Conservation (phyloP, 2,329 filamentous ascomycete species). For the Cladosporium sphaerospermum region DNA sequence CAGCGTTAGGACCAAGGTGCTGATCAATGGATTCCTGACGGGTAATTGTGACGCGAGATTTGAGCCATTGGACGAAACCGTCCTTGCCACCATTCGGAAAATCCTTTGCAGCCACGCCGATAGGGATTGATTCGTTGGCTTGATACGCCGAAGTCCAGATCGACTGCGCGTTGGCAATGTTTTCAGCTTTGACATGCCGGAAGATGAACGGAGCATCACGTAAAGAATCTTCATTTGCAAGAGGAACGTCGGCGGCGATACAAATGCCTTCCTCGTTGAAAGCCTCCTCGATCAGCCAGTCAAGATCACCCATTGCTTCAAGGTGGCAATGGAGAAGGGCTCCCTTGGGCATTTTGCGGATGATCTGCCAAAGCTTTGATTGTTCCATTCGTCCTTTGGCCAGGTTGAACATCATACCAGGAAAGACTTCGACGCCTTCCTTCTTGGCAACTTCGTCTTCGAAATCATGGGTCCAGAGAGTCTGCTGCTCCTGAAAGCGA, state of each 20-base stretch:
- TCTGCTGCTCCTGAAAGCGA: constrained; percentile 66
- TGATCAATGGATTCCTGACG: constrained; percentile 68
- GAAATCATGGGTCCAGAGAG: constrained; percentile 68
- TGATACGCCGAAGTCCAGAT: constrained; percentile 65
- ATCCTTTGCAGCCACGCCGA: constrained; percentile 58
- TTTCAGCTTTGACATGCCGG: constrained; percentile 42
- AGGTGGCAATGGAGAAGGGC: constrained; percentile 79
- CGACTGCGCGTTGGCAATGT: constrained; percentile 36
- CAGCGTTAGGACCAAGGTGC: constrained; percentile 73
- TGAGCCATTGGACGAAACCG: constrained; percentile 74
- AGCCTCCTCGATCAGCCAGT: constrained; percentile 68
- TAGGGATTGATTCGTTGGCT: constrained; percentile 51
- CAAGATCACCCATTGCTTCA: constrained; percentile 84
- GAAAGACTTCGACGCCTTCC: constrained; percentile 61
- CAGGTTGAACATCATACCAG: constrained; percentile 88
- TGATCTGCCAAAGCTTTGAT: constrained; percentile 78
- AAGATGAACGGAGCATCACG: constrained; percentile 57
- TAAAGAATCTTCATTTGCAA: constrained; percentile 50
- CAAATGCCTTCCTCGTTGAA: constrained; percentile 69
- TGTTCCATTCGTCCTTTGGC: constrained; percentile 81
- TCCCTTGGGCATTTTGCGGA: constrained; percentile 84
- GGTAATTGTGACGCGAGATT: constrained; percentile 64
- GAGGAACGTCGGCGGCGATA: constrained; percentile 53
- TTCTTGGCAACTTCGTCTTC: constrained; percentile 63
- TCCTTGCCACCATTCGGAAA: constrained; percentile 67